Conservation (phyloP, 179 eudicot species). For the Vitellaria paradoxa region DNA sequence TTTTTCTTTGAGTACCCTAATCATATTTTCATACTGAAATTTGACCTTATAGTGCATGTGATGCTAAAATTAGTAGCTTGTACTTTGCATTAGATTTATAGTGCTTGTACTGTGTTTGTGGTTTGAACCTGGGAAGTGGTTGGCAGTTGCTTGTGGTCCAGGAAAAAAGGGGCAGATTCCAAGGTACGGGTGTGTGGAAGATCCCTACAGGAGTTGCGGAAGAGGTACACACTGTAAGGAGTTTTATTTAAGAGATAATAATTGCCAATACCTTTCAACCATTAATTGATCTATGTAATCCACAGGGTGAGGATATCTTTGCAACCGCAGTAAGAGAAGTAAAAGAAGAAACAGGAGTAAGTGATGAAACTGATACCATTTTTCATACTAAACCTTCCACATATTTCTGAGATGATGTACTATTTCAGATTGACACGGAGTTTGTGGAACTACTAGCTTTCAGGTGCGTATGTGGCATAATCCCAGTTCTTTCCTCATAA, state of each 20-base stretch:
- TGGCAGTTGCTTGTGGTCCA: constrained; percentile 59
- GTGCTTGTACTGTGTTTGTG: not conserved
- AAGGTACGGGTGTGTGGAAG: constrained; percentile 57
- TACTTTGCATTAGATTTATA: not conserved
- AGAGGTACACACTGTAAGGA: constrained; percentile 29
- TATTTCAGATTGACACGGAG: constrained; percentile 45
- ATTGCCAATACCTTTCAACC: constrained; percentile 7
- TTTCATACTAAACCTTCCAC: not conserved
- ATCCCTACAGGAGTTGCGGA: constrained; percentile 61
- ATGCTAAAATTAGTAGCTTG: not conserved
- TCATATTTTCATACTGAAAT: constrained; percentile 1
- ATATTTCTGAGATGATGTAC: constrained; percentile 2
- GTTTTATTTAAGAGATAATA: not conserved
- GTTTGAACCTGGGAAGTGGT: constrained; percentile 8
- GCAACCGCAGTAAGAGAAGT: constrained; percentile 51
- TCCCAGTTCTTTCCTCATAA: not conserved
- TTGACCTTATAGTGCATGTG: not conserved
- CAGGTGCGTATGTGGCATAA: constrained; percentile 28
- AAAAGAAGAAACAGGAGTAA: constrained; percentile 62
- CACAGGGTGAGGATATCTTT: constrained; percentile 54
- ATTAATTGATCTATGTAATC: constrained; percentile 12
- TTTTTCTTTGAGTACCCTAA: constrained; percentile 5
- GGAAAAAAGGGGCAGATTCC: constrained; percentile 39
- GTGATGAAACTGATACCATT: constrained; percentile 13
- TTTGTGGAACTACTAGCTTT: constrained; percentile 51